Evolutionary conservation across 192 early-diverging fungal genomes (phyloP).

Genomic region (Entophlyctis luteolus): DNA sequence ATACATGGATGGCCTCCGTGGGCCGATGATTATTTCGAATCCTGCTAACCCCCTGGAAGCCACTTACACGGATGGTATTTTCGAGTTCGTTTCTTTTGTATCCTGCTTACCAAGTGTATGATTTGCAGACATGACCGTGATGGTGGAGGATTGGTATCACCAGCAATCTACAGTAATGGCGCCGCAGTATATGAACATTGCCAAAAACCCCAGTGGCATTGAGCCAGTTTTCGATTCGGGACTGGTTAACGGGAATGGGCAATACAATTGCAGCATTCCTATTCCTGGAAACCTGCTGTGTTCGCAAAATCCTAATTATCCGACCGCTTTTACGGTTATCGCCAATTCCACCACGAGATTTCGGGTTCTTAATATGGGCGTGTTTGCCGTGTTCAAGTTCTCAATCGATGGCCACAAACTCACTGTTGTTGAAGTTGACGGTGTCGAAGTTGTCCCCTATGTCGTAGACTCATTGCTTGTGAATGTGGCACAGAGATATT

Average conservation of each 20-base stretch:
- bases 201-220: slow-evolving; percentile 52
- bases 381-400: slow-evolving; percentile 40
- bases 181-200: slow-evolving; percentile 31
- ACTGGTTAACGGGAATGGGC: slow-evolving; percentile 51
- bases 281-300: background rate
- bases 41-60: slow-evolving; percentile 41
- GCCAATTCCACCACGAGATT: slow-evolving; percentile 60
- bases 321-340: slow-evolving; percentile 49
- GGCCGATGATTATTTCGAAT: slow-evolving; percentile 65
- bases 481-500: slow-evolving; percentile 45
- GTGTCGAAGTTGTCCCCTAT: slow-evolving; percentile 35
- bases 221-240: slow-evolving; percentile 59
- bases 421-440: slow-evolving; percentile 51
- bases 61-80: slow-evolving; percentile 40
- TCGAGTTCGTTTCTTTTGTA: slow-evolving; percentile 64
- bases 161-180: background rate
- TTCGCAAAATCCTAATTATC: slow-evolving; percentile 25
- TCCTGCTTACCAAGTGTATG: slow-evolving; percentile 33
- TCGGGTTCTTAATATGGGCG: slow-evolving; percentile 37
- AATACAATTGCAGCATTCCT: slow-evolving; percentile 3
- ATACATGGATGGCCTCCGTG: slow-evolving; percentile 73
- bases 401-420: slow-evolving; percentile 45
- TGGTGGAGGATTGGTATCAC: background rate
- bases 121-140: slow-evolving; percentile 18
- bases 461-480: slow-evolving; percentile 27